These are phyloP conservation scores for Achaetomiella virescens DNA, from an alignment of 495 filamentous ascomycete species.

Conservation along the genomic window DNA sequence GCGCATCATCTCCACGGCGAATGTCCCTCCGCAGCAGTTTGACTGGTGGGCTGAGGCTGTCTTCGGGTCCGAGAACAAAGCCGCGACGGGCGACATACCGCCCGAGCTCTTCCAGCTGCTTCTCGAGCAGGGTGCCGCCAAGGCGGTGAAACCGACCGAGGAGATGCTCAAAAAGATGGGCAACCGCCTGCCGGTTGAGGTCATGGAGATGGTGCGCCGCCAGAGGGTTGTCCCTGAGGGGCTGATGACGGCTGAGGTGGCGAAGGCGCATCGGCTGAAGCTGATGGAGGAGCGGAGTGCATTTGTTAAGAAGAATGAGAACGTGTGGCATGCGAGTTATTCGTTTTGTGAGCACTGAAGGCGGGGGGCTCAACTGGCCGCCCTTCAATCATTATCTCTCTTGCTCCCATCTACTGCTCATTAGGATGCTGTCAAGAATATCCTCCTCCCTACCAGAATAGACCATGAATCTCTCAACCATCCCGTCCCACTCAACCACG, in stretches of 20 bases:
- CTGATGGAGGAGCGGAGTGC: conserved; percentile 45
- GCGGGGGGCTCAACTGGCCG: no score
- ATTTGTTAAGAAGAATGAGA: not conserved
- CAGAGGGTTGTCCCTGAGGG: conserved; percentile 18
- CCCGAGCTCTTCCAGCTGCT: conserved; percentile 28
- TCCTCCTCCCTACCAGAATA: no score
- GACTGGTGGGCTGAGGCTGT: conserved; percentile 38
- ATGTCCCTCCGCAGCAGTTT: conserved; percentile 48
- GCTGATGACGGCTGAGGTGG: conserved; percentile 40
- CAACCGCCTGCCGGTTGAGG: conserved; percentile 32
- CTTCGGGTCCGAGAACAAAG: conserved; percentile 4
- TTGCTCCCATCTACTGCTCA: no score
- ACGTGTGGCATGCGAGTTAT: not conserved
- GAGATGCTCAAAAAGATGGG: conserved; percentile 12
- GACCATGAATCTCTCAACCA: no score
- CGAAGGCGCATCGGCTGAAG: conserved; percentile 37
- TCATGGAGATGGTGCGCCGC: conserved; percentile 33
- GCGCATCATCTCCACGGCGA: conserved; percentile 48
- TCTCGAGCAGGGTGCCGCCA: conserved; percentile 28
- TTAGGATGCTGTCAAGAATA: no score
- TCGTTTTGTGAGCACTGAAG: conserved; percentile 17
- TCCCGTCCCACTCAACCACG: no score
- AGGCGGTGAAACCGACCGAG: conserved; percentile 13
- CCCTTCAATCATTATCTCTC: no score
- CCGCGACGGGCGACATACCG: conserved; percentile 14